phyloP scores from a whole-genome alignment of 148 eudicot species.

The Spergularia bocconei region DNA sequence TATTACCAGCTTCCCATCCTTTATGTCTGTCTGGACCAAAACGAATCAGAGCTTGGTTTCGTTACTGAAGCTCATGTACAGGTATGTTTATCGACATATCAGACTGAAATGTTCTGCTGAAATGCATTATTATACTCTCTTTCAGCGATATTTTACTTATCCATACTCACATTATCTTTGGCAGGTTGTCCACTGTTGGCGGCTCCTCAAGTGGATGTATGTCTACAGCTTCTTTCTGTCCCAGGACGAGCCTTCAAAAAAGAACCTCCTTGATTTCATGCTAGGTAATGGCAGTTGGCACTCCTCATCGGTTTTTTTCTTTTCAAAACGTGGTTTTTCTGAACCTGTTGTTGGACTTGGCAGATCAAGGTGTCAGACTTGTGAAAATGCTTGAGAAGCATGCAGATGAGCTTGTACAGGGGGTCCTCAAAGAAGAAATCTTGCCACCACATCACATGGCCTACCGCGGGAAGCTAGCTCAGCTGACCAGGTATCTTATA shows the following conservation, averaged over 20 bases:
- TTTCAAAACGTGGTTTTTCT: neutral
- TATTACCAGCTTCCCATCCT: constrained; percentile 10
- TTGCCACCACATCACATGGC: constrained; percentile 5
- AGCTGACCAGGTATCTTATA: constrained; percentile 36
- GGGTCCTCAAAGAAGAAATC: constrained; percentile 11
- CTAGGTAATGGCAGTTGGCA: constrained; percentile 32
- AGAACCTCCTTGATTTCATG: constrained; percentile 46
- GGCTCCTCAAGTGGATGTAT: constrained; percentile 59
- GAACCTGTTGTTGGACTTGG: neutral
- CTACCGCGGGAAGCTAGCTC: constrained; percentile 28
- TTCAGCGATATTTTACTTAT: too few species aligned
- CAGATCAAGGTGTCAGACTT: constrained; percentile 1
- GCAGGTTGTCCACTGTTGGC: constrained; percentile 54
- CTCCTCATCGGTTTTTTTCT: neutral
- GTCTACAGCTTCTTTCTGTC: constrained; percentile 47
- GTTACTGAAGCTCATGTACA: constrained; percentile 24
- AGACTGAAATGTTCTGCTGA: neutral
- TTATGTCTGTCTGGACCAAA: neutral
- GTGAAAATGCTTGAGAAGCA: constrained; percentile 34
- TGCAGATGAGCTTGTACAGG: constrained; percentile 24
- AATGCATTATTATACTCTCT: neutral
- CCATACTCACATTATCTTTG: neutral
- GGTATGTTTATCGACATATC: constrained; percentile 5
- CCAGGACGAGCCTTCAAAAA: constrained; percentile 34
- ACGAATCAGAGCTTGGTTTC: constrained; percentile 13